Evolutionary conservation across 208 protist species (phyloP), one percentile per base, ranked within the genome.

Genomic region (Trypanosomatidae sp.): DNA sequence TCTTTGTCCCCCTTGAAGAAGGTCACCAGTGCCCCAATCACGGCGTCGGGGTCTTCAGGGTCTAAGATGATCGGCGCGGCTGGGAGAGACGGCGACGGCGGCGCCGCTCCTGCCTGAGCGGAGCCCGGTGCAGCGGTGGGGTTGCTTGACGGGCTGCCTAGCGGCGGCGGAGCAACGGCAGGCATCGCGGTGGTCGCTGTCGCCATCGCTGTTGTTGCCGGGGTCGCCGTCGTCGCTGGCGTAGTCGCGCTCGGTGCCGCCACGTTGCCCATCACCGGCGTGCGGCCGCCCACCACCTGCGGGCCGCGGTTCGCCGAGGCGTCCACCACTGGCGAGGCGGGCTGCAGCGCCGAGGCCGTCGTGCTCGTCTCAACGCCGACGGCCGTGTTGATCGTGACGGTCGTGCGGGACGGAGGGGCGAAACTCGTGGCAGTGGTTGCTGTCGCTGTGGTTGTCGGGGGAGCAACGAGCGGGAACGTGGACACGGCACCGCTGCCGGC

Each of bases 1-100:
- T 85, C 72, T 5, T 71, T 70, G 39, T 83, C 73, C 0, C 72
- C 77, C 41, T 83, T 83, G 44, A 72, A 72, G 33, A 92, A 90
- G 0, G 76, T 84, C 13, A 91, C 76, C 33, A 89, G 25, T 4
- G 87, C 87, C n/a, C 78, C 80, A 13, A 88, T 80, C 13, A 65
- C 25, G 13, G 70, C 70, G 39, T 80, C 74, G 2, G 69, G 69
- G 46, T 73, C 75, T 22, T 84, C 80, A 19, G 76, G 76, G 58
- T 80, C 69, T 1, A 80, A 46, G 25, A 75, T 36, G 65, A 80
- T 30, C 5, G 76, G 70, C 17, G 69, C 46, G 1, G 70, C 60
- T 13, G 76, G 66, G 4, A 77, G 71, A 22, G 56, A 66, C 28
- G 77, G 71, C 22, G 71, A 76, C 25, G 66, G 47, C 12, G 59